Conservation (phyloP, 805 yeast species). For the Isabelozyma pseudorhagii region DNA sequence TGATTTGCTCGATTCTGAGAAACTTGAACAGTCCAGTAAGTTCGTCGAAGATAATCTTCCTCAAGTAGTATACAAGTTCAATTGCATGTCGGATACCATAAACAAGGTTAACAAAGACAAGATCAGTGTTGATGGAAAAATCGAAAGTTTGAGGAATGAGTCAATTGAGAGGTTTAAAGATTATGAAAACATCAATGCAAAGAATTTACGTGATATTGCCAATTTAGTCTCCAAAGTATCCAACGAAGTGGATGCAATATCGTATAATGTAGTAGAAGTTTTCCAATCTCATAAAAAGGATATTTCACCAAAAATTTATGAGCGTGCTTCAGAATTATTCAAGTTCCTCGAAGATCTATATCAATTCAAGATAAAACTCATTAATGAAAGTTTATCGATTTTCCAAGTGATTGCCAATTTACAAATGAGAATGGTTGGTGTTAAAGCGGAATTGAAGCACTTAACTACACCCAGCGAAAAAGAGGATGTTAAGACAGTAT, state of each 20-base stretch:
- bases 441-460: constrained; percentile 24
- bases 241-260: not conserved
- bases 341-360: constrained; percentile 27
- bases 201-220: constrained; percentile 2
- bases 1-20: constrained; percentile 25
- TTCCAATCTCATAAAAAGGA: constrained; percentile 16
- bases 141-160: constrained; percentile 40
- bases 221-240: not conserved
- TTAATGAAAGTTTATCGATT: constrained; percentile 17
- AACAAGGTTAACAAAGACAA: constrained; percentile 36
- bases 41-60: constrained; percentile 29
- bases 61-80: constrained; percentile 22
- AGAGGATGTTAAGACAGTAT: constrained; percentile 2
- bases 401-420: constrained; percentile 31
- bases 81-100: constrained; percentile 30
- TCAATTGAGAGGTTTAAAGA: constrained; percentile 26
- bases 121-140: constrained; percentile 32
- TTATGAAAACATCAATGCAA: constrained; percentile 5
- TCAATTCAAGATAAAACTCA: constrained; percentile 26
- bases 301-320: constrained; percentile 23
- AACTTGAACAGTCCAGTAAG: constrained; percentile 27
- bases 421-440: constrained; percentile 35
- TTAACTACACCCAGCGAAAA: constrained; percentile 16
- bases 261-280: constrained; percentile 14
- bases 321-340: constrained; percentile 31